Evolutionary conservation across 179 eudicot genomes (phyloP).

Genomic region (Actinidia chinensis): DNA sequence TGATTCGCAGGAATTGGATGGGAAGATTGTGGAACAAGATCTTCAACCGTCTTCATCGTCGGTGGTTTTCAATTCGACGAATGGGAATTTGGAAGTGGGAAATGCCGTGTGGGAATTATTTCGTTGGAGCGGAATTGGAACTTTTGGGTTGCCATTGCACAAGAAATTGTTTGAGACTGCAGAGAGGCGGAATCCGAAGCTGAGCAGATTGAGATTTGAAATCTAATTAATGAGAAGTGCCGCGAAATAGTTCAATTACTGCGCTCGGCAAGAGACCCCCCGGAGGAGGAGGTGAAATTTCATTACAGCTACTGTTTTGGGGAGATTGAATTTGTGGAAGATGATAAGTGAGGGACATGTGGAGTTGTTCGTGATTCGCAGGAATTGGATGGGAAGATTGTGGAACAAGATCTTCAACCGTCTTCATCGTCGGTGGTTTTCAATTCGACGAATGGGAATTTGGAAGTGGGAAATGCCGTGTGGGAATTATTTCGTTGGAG

Average conservation of each 20-base stretch:
- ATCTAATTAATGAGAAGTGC: too few species aligned
- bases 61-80: slow-evolving; percentile 30
- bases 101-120: too few species aligned
- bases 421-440: slow-evolving; percentile 34
- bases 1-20: slow-evolving; percentile 21
- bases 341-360: slow-evolving; percentile 29
- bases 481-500: slow-evolving; percentile 28
- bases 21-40: slow-evolving; percentile 28
- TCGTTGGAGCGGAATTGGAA: too few species aligned
- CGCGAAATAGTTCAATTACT: too few species aligned
- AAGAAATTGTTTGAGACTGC: too few species aligned
- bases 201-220: too few species aligned
- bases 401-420: slow-evolving; percentile 27
- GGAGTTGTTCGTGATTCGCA: slow-evolving; percentile 13
- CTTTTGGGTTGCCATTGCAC: too few species aligned
- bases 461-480: slow-evolving; percentile 27
- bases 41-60: slow-evolving; percentile 29
- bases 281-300: too few species aligned
- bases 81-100: slow-evolving; percentile 22
- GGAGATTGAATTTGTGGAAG: slow-evolving; percentile 31
- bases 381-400: slow-evolving; percentile 27
- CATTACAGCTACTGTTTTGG: neutral
- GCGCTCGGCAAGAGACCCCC: too few species aligned
- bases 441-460: slow-evolving; percentile 25
- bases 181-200: too few species aligned